phyloP scores from a whole-genome alignment of 139 green algal species.

The Zygnema cylindricum region DNA sequence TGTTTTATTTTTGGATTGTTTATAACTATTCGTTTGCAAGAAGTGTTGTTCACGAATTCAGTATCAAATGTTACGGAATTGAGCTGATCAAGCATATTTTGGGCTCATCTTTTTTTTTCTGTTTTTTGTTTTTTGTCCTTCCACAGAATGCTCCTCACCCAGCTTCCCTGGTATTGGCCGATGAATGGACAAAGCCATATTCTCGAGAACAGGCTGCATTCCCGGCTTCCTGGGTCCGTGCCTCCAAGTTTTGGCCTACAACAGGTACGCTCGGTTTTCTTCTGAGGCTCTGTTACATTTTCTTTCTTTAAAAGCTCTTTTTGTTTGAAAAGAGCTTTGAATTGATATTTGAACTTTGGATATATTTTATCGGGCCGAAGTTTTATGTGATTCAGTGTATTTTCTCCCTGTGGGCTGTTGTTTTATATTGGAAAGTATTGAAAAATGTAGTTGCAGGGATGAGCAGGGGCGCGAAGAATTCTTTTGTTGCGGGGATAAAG shows the following conservation, averaged over 20 bases:
- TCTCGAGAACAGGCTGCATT: slow-evolving; percentile 87
- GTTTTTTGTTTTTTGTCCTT: too few species aligned
- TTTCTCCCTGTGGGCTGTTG: background rate
- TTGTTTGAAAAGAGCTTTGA: too few species aligned
- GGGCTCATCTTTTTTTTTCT: too few species aligned
- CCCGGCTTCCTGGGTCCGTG: slow-evolving; percentile 87
- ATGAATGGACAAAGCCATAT: slow-evolving; percentile 93
- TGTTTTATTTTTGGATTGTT: too few species aligned
- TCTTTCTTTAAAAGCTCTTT: background rate
- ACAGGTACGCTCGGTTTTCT: slow-evolving; percentile 62
- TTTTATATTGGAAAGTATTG: too few species aligned
- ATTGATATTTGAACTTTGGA: slow-evolving; percentile 10
- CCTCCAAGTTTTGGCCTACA: slow-evolving; percentile 98
- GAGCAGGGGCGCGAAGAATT: too few species aligned
- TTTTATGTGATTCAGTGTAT: slow-evolving; percentile 2
- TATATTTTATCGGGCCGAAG: background rate
- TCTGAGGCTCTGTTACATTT: background rate
- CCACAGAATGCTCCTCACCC: slow-evolving; percentile 89
- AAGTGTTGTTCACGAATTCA: too few species aligned
- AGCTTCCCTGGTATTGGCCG: slow-evolving; percentile 74
- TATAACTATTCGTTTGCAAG: too few species aligned
- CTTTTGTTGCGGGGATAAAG: too few species aligned
- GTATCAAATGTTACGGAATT: too few species aligned
- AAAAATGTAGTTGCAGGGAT: too few species aligned
- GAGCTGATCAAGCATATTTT: too few species aligned